Base-by-base conservation (phyloP, 1,284 basidiomycete species). In the Hymenochaete sp. region DNA sequence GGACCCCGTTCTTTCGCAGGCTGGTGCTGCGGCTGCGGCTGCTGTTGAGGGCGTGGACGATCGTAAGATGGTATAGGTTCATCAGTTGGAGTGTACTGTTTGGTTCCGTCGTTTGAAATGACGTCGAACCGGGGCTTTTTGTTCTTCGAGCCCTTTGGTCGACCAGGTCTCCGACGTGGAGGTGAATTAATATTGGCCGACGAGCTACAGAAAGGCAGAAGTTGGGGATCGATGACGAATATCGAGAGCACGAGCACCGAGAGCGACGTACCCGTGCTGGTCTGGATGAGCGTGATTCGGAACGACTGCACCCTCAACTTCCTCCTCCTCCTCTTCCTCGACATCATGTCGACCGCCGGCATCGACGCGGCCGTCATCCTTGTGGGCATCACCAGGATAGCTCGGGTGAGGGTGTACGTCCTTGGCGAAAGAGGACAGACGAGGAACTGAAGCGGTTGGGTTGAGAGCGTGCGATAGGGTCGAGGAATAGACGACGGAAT, bases 381-480 rank as follows among this genome's bases (percentile, higher is more conserved):
- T 36, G 27, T 10, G 26, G 19, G 25, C 32, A 11, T 44, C 39
- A 4, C 42, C 39, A 26, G 19, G 25, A 42, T 13, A 25, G 29
- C n/a, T 24, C 40, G 32, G 5, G 21, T 41, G 43, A 18, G 35
- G 43, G 14, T 44, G 45, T 24, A 18, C 21, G 60, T 42, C 51
- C 50, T 51, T 55, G 58, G 44, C 57, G 32, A n/a, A 9, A 47
- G 45, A 54, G 38, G 50, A 50, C 22, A 59, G 55, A n/a, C 45
- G 49, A 22, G 45, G 18, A 19, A 39, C 38, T 18, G 48, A 8
- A 33, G 60, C 52, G 45, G 74, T 76, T 2, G 77, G 79, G 59
- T 82, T 67, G 40, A 86, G 68, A 40, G 82, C 83, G 66, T 83
- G 78, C 49, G 82, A 86, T 56, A 86, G 70, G 35, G 82, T 79